These are phyloP conservation scores for Phytopythium ostracodes DNA, from an alignment of 352 stramenopile species.

Conservation along the genomic window DNA sequence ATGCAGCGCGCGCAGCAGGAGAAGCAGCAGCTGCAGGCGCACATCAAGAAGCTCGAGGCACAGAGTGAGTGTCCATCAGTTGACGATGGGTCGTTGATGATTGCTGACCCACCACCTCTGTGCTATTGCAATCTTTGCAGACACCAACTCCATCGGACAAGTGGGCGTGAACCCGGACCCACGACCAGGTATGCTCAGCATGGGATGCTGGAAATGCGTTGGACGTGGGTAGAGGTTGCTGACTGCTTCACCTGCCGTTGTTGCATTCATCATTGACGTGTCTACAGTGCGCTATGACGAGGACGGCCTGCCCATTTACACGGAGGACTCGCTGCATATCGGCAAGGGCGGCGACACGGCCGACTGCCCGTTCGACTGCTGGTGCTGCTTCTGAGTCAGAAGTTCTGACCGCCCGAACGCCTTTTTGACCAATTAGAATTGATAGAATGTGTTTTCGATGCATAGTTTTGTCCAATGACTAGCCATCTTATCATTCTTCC, in stretches of 20 bases:
- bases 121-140: slow-evolving; percentile 29
- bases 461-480: neutral
- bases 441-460: slow-evolving; percentile 11
- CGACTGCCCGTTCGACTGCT: slow-evolving; percentile 89
- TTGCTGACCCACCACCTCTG: neutral
- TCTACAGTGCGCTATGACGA: slow-evolving; percentile 77
- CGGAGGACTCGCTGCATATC: slow-evolving; percentile 78
- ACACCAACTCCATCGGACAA: slow-evolving; percentile 68
- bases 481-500: neutral
- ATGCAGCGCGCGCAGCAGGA: slow-evolving; percentile 43
- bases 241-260: neutral
- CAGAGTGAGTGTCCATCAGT: slow-evolving; percentile 44
- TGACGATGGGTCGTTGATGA: no score
- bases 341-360: slow-evolving; percentile 76
- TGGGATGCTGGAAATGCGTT: neutral
- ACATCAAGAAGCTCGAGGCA: slow-evolving; percentile 80
- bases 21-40: slow-evolving; percentile 59
- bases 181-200: slow-evolving; percentile 45
- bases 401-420: slow-evolving; percentile 17
- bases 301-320: slow-evolving; percentile 86
- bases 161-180: slow-evolving; percentile 64
- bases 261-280: neutral
- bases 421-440: slow-evolving; percentile 23
- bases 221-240: neutral
- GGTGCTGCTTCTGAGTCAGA: slow-evolving; percentile 91